Base-by-base conservation (phyloP, 2,329 filamentous ascomycete genomes). In the Penicillium capsulatum region DNA sequence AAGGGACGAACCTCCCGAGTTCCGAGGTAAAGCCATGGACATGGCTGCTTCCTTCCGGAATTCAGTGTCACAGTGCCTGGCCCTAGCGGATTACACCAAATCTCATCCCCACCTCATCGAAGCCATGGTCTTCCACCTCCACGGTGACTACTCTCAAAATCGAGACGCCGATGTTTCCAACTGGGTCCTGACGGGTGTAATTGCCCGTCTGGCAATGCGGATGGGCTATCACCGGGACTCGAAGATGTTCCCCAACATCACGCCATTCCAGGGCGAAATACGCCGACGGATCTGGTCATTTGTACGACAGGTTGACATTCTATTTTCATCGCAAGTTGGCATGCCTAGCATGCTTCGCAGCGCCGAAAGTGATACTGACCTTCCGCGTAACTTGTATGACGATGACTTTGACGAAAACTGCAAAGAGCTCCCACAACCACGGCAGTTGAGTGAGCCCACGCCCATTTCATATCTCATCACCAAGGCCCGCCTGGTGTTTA, bases 291-390 rank as follows among this genome's bases (percentile, higher is more conserved):
- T 74, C 11, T 75, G 72, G 71, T 63, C 65, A 1, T 71, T 69
- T 54, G 66, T 73, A 7, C 59, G 69, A 22, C 78, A 82, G 54
- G 70, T 83, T 32, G 83, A 86, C 54, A 61, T 81, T 2, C 61
- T 85, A 3, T 78, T 81, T 17, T 77, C 79, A 2, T 84, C 83
- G 54, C 81, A 85, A 54, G 72, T 84, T 44, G 82, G 82, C 2
- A 66, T 86, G 38, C 83, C 83, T 2, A 74, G 74, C 53, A 81
- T 84, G 77, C 70, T 84, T 31, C 72, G 79, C 40, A 69, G 73
- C 16, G 75, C 81, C 24, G 80, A 84, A 44, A 77, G 73, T 32
- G 83, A 86, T 54, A 82, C 79, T 0, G 64, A 70, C 1, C 59
- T 79, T 14, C 81, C 81, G 11, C 68, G 71, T 20, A 84, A 85